phyloP scores from a whole-genome alignment of 768 basidiomycete species.

The Boletus reticuloceps region DNA sequence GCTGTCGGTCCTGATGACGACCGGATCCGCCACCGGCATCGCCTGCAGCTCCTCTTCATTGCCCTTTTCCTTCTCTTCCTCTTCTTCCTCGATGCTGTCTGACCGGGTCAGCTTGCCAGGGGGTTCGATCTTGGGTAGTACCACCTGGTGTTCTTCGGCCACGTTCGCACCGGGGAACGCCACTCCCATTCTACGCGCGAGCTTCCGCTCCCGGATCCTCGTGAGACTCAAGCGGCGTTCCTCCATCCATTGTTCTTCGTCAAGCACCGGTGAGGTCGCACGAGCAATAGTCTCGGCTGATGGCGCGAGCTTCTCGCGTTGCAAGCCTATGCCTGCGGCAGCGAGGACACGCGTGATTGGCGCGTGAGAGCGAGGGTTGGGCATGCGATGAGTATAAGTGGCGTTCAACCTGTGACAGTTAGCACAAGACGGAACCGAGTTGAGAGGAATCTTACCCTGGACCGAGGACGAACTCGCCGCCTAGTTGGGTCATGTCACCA shows the following conservation, averaged over 20 bases:
- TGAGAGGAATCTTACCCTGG: slow-evolving; percentile 51
- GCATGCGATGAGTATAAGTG: slow-evolving; percentile 85
- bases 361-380: slow-evolving; percentile 66
- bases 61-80: slow-evolving; percentile 25
- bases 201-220: slow-evolving; percentile 31
- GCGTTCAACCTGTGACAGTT: slow-evolving; percentile 50
- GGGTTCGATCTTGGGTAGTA: slow-evolving; percentile 19
- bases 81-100: slow-evolving; percentile 32
- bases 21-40: not conserved
- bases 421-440: not conserved
- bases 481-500: slow-evolving; percentile 75
- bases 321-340: slow-evolving; percentile 49
- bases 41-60: slow-evolving; percentile 8
- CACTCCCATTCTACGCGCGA: slow-evolving; percentile 31
- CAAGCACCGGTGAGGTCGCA: slow-evolving; percentile 6
- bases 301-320: slow-evolving; percentile 20
- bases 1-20: slow-evolving; percentile 3
- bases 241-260: slow-evolving; percentile 37
- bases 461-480: slow-evolving; percentile 84
- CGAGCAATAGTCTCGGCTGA: slow-evolving; percentile 3
- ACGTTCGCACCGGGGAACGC: slow-evolving; percentile 13
- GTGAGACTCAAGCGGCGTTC: slow-evolving; percentile 33
- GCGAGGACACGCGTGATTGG: slow-evolving; percentile 67
- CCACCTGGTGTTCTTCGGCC: slow-evolving; percentile 14
- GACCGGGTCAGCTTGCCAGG: slow-evolving; percentile 27